Conservation (phyloP, 2,329 filamentous ascomycete species). For the Ophiostoma australiae region DNA sequence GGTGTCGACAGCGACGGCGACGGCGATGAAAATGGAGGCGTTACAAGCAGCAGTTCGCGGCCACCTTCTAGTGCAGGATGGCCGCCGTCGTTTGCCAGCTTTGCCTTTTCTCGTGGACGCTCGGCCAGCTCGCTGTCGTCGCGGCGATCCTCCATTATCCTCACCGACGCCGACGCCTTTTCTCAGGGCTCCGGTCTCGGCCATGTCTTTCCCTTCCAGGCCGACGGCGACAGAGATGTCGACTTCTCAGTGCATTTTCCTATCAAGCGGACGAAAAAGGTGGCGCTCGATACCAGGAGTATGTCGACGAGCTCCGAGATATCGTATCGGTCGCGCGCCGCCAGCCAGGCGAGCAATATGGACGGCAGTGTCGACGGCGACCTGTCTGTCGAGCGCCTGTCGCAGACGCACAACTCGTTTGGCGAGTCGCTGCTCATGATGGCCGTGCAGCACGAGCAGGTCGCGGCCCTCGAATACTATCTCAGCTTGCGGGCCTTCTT, state of each 20-base stretch:
- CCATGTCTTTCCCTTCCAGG: slow-evolving; percentile 89
- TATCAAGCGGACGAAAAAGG: slow-evolving; percentile 62
- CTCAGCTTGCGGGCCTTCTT: slow-evolving; percentile 74
- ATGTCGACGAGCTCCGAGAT: slow-evolving; percentile 80
- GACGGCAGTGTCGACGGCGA: slow-evolving; percentile 75
- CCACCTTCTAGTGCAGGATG: slow-evolving; percentile 40
- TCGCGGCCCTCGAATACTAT: slow-evolving; percentile 71
- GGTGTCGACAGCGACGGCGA: slow-evolving; percentile 28
- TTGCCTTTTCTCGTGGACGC: slow-evolving; percentile 44
- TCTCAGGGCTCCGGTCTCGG: slow-evolving; percentile 58
- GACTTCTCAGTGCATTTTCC: slow-evolving; percentile 30
- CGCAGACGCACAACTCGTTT: slow-evolving; percentile 62
- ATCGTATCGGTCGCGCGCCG: slow-evolving; percentile 75
- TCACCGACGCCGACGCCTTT: slow-evolving; percentile 44
- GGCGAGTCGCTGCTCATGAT: slow-evolving; percentile 89
- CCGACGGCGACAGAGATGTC: slow-evolving; percentile 16
- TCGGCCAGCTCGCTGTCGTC: slow-evolving; percentile 36
- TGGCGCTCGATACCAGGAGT: slow-evolving; percentile 85
- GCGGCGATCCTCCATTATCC: slow-evolving; percentile 40
- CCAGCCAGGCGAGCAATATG: slow-evolving; percentile 61
- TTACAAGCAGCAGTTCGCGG: slow-evolving; percentile 15
- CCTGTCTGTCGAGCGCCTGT: slow-evolving; percentile 72
- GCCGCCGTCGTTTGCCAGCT: slow-evolving; percentile 41
- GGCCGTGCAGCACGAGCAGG: slow-evolving; percentile 68
- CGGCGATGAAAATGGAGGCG: not conserved